phyloP scores from a whole-genome alignment of 73 alveolate species.

The Paramecium caudatum region DNA sequence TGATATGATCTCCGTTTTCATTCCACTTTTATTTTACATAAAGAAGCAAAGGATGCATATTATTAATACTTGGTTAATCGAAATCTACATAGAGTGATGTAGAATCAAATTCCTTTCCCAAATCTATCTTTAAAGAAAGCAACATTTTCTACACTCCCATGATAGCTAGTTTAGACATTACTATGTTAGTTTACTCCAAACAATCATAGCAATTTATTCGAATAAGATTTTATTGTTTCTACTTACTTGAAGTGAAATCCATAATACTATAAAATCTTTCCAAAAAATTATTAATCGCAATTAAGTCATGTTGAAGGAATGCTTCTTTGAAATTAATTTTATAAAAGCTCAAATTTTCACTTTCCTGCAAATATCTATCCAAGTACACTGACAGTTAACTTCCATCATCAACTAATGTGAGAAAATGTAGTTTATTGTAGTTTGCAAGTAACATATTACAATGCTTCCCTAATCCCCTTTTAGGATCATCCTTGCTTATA shows the following conservation, averaged over 20 bases:
- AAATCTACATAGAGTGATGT: not conserved
- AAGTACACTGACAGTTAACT: not conserved
- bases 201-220: slow-evolving; percentile 72
- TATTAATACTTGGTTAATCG: slow-evolving; percentile 25
- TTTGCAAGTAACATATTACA: not conserved
- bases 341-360: not conserved
- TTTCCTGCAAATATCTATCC: not conserved
- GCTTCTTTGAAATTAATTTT: not conserved
- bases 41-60: slow-evolving; percentile 60
- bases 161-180: slow-evolving; percentile 70
- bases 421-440: slow-evolving; percentile 15
- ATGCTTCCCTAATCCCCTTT: slow-evolving; percentile 57
- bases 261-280: not conserved
- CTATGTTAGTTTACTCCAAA: slow-evolving; percentile 63
- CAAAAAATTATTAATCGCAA: not conserved
- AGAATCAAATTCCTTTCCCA: slow-evolving; percentile 53
- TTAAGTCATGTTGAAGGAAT: not conserved
- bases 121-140: not conserved
- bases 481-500: slow-evolving; percentile 40
- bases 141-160: not conserved
- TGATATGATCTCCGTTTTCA: slow-evolving; percentile 65
- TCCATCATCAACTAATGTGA: slow-evolving; percentile 60
- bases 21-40: slow-evolving; percentile 63
- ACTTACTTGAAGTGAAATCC: slow-evolving; percentile 12
- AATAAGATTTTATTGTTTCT: slow-evolving; percentile 7